Conservation (phyloP, 495 filamentous ascomycete species). For the Choiromyces venosus region DNA sequence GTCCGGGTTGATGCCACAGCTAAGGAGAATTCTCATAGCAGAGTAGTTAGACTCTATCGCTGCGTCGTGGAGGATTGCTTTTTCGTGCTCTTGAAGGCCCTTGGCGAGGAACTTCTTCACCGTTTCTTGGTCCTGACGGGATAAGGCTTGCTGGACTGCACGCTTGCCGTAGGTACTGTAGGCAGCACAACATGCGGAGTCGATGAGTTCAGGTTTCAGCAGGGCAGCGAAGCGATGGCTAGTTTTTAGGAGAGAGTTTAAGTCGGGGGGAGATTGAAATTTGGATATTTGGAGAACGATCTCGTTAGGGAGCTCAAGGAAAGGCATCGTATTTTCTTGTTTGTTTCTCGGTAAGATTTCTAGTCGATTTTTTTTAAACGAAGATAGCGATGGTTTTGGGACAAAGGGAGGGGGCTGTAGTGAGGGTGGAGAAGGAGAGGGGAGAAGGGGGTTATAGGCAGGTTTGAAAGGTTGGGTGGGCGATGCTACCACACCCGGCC, state of each 20-base stretch:
- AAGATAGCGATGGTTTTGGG: no score
- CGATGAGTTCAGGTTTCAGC: conserved; percentile 6
- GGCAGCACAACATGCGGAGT: neutral
- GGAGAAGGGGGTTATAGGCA: neutral
- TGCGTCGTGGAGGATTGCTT: neutral
- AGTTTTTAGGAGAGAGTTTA: conserved; percentile 15
- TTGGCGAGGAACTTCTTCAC: neutral
- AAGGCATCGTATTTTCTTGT: neutral
- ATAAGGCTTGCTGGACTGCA: neutral
- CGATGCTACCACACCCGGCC: no score
- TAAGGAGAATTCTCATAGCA: neutral
- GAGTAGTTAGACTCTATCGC: neutral
- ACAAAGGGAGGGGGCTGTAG: neutral
- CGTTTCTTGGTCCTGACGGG: neutral
- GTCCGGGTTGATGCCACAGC: neutral
- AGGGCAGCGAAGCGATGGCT: conserved; percentile 12
- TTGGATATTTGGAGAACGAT: conserved; percentile 3
- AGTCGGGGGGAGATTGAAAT: conserved; percentile 3
- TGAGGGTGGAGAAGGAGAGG: neutral
- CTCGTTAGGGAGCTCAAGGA: neutral
- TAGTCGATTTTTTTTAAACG: neutral
- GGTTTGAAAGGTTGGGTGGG: neutral
- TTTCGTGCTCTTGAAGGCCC: neutral
- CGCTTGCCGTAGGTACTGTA: neutral
- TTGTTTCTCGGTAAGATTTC: neutral